Conservation (phyloP, 192 early-diverging fungal genomes). For the Coemansia sp. region DNA sequence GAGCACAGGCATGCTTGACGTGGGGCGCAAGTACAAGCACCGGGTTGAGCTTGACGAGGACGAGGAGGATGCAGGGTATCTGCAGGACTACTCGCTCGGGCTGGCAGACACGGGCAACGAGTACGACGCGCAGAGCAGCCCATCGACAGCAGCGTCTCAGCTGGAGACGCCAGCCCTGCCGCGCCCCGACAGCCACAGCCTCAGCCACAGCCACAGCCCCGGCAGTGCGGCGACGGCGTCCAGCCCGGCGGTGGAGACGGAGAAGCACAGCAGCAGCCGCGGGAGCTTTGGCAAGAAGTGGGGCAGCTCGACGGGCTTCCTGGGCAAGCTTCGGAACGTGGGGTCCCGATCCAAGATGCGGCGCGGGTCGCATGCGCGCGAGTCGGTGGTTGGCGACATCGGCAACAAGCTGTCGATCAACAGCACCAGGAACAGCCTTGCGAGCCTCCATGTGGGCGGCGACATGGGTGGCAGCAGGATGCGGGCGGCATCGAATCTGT, state of each 20-base stretch:
- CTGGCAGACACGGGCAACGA: constrained; percentile 17
- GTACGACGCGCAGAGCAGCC: constrained; percentile 16
- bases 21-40: constrained; percentile 52
- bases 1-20: constrained; percentile 46
- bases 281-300: constrained; percentile 31
- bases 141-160: constrained; percentile 16
- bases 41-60: constrained; percentile 41
- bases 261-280: not conserved
- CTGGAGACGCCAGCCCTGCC: constrained; percentile 7
- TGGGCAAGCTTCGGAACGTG: constrained; percentile 45
- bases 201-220: not conserved
- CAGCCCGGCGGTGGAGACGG: constrained; percentile 9
- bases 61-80: constrained; percentile 9
- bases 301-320: constrained; percentile 29
- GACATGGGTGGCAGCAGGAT: constrained; percentile 15
- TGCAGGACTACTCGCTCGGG: constrained; percentile 26
- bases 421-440: constrained; percentile 31
- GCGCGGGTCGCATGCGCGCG: constrained; percentile 21
- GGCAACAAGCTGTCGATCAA: constrained; percentile 4
- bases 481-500: constrained; percentile 29
- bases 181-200: not conserved
- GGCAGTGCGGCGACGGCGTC: constrained; percentile 6
- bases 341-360: constrained; percentile 41
- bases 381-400: constrained; percentile 7
- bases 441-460: constrained; percentile 9